Evolutionary conservation across 2,329 filamentous ascomycete genomes (phyloP).

Genomic region (Exophiala viscosa): DNA sequence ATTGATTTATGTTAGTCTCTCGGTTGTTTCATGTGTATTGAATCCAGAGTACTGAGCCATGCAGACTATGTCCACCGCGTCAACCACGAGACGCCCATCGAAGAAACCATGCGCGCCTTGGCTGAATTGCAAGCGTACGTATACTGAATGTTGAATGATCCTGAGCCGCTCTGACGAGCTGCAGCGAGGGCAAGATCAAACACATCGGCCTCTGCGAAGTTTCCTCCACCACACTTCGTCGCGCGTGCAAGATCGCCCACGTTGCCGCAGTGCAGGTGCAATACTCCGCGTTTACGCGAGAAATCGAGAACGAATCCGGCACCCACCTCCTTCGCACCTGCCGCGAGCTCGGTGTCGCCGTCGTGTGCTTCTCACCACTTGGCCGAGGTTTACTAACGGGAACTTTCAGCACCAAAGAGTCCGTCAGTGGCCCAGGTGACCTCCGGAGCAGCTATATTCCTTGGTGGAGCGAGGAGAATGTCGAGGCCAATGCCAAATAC

Average conservation of each 20-base stretch:
- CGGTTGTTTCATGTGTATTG: background rate
- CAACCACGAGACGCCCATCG: slow-evolving; percentile 41
- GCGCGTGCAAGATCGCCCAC: slow-evolving; percentile 49
- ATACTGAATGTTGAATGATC: background rate
- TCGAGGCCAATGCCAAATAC: slow-evolving; percentile 54
- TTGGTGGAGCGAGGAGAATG: slow-evolving; percentile 51
- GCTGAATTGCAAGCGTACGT: slow-evolving; percentile 39
- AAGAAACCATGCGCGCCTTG: slow-evolving; percentile 44
- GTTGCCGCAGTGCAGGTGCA: slow-evolving; percentile 54
- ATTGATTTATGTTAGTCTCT: slow-evolving; percentile 38
- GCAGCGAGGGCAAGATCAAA: slow-evolving; percentile 53
- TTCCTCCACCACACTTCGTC: slow-evolving; percentile 48
- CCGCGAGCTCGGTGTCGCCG: slow-evolving; percentile 24
- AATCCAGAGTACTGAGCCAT: background rate
- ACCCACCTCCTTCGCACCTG: slow-evolving; percentile 19
- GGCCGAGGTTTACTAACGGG: slow-evolving; percentile 22
- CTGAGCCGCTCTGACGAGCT: background rate
- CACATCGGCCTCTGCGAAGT: slow-evolving; percentile 56
- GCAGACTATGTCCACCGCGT: slow-evolving; percentile 43
- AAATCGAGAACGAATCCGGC: slow-evolving; percentile 14
- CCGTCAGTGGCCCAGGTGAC: slow-evolving; percentile 37
- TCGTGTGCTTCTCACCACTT: slow-evolving; percentile 20
- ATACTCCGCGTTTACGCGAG: slow-evolving; percentile 47
- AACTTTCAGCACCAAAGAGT: slow-evolving; percentile 28
- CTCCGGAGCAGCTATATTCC: slow-evolving; percentile 44